A percentile compares a stretch with the other conserved stretches of the same genome.
phyloP scores from a whole-genome alignment of 2,329 filamentous ascomycete species.

The Botrytis medusae region DNA sequence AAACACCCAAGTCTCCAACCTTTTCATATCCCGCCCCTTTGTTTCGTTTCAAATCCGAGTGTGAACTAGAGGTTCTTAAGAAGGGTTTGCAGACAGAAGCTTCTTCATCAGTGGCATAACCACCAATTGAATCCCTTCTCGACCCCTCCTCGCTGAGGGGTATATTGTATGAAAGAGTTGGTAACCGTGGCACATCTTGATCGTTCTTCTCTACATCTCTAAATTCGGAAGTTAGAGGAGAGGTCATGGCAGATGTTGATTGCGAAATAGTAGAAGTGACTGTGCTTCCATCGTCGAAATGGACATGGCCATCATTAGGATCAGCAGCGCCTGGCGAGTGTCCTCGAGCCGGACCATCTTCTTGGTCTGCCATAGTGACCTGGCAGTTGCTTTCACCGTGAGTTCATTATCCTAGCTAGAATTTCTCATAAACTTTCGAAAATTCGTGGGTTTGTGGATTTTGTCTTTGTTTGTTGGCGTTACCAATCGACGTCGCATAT shows the following conservation, averaged over 20 bases:
- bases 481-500: slow-evolving; percentile 11
- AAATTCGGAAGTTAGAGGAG: slow-evolving; percentile 37
- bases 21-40: slow-evolving; percentile 39
- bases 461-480: slow-evolving; percentile 1
- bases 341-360: slow-evolving; percentile 30
- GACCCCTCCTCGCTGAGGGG: slow-evolving; percentile 28
- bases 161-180: slow-evolving; percentile 32
- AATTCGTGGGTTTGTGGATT: background rate
- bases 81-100: slow-evolving; percentile 58
- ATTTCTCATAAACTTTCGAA: background rate
- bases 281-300: slow-evolving; percentile 34
- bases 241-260: slow-evolving; percentile 39
- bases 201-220: slow-evolving; percentile 29
- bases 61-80: slow-evolving; percentile 53
- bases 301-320: slow-evolving; percentile 30
- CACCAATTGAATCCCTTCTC: slow-evolving; percentile 27
- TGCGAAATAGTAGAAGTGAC: slow-evolving; percentile 31
- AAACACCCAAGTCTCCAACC: slow-evolving; percentile 47
- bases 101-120: slow-evolving; percentile 58
- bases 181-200: slow-evolving; percentile 34
- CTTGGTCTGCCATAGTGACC: slow-evolving; percentile 38
- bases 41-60: slow-evolving; percentile 35
- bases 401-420: background rate
- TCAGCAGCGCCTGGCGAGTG: slow-evolving; percentile 34
- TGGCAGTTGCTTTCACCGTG: slow-evolving; percentile 5